Conservation (phyloP, 352 stramenopile species). For the Phytophthora lateralis region DNA sequence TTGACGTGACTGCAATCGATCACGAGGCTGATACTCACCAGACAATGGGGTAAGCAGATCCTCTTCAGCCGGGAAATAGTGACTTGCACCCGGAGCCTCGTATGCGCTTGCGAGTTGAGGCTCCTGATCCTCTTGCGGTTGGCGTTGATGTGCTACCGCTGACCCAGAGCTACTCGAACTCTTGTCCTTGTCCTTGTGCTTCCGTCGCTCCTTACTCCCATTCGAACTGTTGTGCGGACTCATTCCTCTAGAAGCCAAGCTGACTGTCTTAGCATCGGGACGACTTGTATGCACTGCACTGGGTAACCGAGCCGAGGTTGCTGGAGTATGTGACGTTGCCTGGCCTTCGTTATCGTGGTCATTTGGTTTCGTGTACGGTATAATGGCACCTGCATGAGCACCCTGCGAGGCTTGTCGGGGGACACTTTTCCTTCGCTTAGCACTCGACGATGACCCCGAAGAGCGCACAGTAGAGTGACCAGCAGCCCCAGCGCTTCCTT, state of each 20-base stretch:
- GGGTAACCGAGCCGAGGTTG: conserved; percentile 33
- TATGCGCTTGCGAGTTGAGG: conserved; percentile 32
- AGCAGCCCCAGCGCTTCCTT: conserved; percentile 31
- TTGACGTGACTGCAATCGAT: conserved; percentile 80
- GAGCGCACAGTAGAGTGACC: conserved; percentile 36
- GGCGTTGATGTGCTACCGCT: conserved; percentile 4
- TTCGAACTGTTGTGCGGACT: conserved; percentile 39
- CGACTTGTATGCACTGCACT: conserved; percentile 42
- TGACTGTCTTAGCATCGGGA: conserved; percentile 16
- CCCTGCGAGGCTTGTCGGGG: conserved; percentile 19
- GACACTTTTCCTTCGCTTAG: conserved; percentile 37
- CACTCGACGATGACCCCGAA: conserved; percentile 38
- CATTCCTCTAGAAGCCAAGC: conserved; percentile 16
- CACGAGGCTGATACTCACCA: conserved; percentile 66
- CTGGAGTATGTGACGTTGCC: conserved; percentile 3
- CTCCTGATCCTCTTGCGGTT: conserved; percentile 32
- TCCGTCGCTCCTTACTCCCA: conserved; percentile 41
- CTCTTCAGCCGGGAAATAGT: conserved; percentile 33
- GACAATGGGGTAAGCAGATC: conserved; percentile 49
- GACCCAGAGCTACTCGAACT: conserved; percentile 1
- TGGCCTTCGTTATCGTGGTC: conserved; percentile 11
- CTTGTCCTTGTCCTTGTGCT: conserved; percentile 44
- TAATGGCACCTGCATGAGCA: not conserved
- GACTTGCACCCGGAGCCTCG: conserved; percentile 24
- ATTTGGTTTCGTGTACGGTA: conserved; percentile 9